Conservation (phyloP, 768 basidiomycete genomes). For the Hygrophoropsis aurantiaca region DNA sequence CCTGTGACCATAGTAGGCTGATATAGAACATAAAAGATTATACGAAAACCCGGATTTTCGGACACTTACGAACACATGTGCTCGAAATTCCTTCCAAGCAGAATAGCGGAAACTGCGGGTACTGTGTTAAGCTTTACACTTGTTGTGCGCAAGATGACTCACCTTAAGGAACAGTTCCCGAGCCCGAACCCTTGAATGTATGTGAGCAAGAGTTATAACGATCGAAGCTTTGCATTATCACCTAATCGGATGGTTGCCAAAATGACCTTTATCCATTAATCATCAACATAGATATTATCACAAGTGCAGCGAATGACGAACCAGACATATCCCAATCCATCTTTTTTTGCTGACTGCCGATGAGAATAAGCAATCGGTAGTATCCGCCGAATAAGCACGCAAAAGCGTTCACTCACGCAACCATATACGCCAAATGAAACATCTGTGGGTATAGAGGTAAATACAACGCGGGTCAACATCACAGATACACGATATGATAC, state of each 20-base stretch:
- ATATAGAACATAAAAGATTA: background rate
- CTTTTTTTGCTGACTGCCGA: constrained; percentile 3
- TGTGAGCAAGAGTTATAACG: background rate
- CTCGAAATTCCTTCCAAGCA: background rate
- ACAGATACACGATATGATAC: background rate
- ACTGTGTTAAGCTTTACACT: background rate
- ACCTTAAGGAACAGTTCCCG: constrained; percentile 2
- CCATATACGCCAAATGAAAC: background rate
- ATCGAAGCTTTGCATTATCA: background rate
- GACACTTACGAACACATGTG: constrained; percentile 8
- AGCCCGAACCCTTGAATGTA: constrained; percentile 11
- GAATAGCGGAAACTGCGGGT: constrained; percentile 6
- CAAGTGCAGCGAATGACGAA: background rate
- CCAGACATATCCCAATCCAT: constrained; percentile 10
- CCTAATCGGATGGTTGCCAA: constrained; percentile 11
- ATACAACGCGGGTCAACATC: background rate
- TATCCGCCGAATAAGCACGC: no score
- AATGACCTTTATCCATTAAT: background rate
- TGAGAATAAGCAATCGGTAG: no score
- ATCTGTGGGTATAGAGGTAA: no score
- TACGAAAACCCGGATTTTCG: background rate
- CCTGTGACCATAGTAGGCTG: constrained; percentile 13
- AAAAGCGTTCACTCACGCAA: no score
- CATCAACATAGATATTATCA: background rate
- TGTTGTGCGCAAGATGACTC: background rate